These are phyloP conservation scores for Helicostylum pulchrum DNA, from an alignment of 192 early-diverging fungal species.

Conservation along the genomic window DNA sequence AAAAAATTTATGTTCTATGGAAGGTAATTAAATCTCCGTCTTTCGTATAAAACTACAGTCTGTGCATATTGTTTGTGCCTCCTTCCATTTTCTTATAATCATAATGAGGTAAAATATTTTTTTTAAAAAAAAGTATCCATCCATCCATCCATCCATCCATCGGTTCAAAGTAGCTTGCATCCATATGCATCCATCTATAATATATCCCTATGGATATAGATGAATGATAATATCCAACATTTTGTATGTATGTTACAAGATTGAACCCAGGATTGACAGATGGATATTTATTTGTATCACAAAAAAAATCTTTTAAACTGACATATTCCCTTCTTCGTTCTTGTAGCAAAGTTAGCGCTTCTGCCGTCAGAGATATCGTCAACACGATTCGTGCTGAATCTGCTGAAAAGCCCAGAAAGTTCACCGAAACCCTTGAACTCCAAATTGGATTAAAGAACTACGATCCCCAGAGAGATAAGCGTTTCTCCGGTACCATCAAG, in stretches of 20 bases:
- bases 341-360: conserved; percentile 79
- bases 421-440: conserved; percentile 95
- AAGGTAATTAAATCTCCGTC: not conserved
- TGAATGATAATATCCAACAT: no score
- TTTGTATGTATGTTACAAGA: no score
- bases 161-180: not conserved
- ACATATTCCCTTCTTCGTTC: not conserved
- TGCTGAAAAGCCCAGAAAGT: conserved; percentile 92
- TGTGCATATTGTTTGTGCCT: conserved; percentile 13
- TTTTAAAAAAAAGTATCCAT: not conserved
- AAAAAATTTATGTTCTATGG: no score
- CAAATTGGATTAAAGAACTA: conserved; percentile 99
- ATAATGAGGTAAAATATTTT: conserved; percentile 29
- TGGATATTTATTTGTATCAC: not conserved
- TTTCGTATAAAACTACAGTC: not conserved
- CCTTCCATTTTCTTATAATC: conserved; percentile 15
- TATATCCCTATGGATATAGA: not conserved
- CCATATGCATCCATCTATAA: conserved; percentile 19
- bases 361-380: conserved; percentile 84
- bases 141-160: conserved; percentile 25
- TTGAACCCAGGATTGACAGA: no score
- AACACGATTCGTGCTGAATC: conserved; percentile 64
- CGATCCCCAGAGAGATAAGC: conserved; percentile 99
- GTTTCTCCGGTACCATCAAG: conserved; percentile 95
- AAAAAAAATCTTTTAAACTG: not conserved